Percentiles rank a stretch among this genome's conserved stretches.
phyloP scores from a whole-genome alignment of 768 basidiomycete species.

The Crepidotus variabilis region DNA sequence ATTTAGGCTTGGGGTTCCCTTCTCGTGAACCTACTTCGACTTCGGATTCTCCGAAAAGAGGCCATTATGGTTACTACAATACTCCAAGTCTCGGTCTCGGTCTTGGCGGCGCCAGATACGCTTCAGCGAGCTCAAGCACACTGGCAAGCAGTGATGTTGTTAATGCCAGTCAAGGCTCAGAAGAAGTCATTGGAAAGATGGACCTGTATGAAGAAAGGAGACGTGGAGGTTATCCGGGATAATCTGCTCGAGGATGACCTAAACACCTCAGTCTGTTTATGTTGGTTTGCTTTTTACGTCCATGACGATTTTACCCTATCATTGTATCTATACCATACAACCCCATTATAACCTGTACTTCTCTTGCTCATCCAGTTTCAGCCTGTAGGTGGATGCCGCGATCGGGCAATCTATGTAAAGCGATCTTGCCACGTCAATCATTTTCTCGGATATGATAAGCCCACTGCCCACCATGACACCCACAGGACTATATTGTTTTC shows the following conservation, averaged over 20 bases:
- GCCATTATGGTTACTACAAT: constrained; percentile 9
- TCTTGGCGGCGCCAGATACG: constrained; percentile 15
- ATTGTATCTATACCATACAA: constrained; percentile 1
- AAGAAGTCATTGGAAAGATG: constrained; percentile 55
- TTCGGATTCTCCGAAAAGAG: background rate
- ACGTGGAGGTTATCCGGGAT: constrained; percentile 7
- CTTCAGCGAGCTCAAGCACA: constrained; percentile 21
- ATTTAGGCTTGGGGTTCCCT: constrained; percentile 1
- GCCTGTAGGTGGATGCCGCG: too few species aligned
- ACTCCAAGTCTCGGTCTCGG: constrained; percentile 17
- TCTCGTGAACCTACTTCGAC: background rate
- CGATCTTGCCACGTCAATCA: too few species aligned
- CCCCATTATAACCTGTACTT: background rate
- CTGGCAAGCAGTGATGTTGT: constrained; percentile 19
- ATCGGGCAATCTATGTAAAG: too few species aligned
- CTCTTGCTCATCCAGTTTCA: too few species aligned
- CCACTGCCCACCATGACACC: too few species aligned
- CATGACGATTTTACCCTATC: background rate
- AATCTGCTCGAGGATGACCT: background rate
- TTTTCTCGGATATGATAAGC: too few species aligned
- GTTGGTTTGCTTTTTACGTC: background rate
- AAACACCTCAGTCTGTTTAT: background rate
- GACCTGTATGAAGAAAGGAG: constrained; percentile 30
- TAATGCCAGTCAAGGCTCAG: constrained; percentile 35
- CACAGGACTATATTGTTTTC: too few species aligned